Evolutionary conservation across 768 basidiomycete species (phyloP), one percentile per base, ranked within the genome.

Genomic region (Rhodotorula babjevae): DNA sequence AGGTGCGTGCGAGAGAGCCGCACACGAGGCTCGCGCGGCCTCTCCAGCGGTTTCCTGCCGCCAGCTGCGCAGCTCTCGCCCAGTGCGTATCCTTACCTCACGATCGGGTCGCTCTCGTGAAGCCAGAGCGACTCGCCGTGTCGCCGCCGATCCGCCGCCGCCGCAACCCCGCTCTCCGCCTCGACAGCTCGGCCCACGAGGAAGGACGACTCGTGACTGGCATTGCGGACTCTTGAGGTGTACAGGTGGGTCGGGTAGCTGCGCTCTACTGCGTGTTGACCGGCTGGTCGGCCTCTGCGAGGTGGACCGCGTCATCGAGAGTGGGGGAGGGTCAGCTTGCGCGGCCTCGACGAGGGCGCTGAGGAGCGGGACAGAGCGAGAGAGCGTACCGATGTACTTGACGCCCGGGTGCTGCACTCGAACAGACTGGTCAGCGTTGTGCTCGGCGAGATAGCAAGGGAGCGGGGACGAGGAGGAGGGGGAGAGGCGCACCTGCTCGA

Each of bases 381-480:
- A 56, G 31, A 56, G 16, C 69, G 52, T 14, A 68, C 69, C 74
- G 40, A 75, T 60, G 42, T 69, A 75, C 52, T 75, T 75, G 68
- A 75, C 71, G 27, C 61, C 65, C 8, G 59, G 60, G 68, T 69
- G 65, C 59, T 64, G 58, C 52, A 0, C 21, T 36, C 36, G n/a
- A 21, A 52, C 6, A 15, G 23, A 31, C 21, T 1, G 23, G 40
- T 59, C 58, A 59, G 58, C 40, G 10, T 11, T 2, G 25, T 3
- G 16, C 40, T 12, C 8, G 5, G 7, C 0, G 27, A 36, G 25
- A 3, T 18, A 46, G 44, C 5, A 11, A 46, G 44, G 44, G 12
- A 11, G 2, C 6, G 14, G 18, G 44, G 12, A 12, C 8, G 44
- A 36, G 46, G 11, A 6, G 19, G 31, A 47, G 18, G 2, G 49